Evolutionary conservation across 805 yeast genomes (phyloP).

Genomic region (Kodamaea restingae): DNA sequence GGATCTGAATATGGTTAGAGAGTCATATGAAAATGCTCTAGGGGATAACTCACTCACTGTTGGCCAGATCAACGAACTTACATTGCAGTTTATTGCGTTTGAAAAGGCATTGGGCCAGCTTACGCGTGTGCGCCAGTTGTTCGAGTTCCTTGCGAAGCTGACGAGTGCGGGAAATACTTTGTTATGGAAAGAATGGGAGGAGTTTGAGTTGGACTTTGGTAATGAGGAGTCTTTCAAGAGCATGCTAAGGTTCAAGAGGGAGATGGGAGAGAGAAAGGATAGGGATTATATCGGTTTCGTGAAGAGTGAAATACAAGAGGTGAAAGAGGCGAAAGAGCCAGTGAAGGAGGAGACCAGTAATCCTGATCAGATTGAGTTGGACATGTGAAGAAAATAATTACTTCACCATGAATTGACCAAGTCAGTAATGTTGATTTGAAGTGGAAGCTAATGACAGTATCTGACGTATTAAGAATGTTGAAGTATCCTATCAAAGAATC

Average conservation of each 20-base stretch:
- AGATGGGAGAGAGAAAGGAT: conserved; percentile 16
- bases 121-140: conserved; percentile 59
- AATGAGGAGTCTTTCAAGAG: conserved; percentile 66
- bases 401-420: not conserved
- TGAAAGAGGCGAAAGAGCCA: conserved; percentile 1
- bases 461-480: too few species aligned
- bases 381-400: conserved; percentile 28
- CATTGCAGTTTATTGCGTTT: conserved; percentile 51
- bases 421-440: too few species aligned
- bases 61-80: conserved; percentile 37
- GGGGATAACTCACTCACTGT: conserved; percentile 42
- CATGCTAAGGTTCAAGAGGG: conserved; percentile 61
- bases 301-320: conserved; percentile 13
- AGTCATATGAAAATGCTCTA: conserved; percentile 43
- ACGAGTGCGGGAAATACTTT: conserved; percentile 18
- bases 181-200: conserved; percentile 66
- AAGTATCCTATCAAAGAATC: too few species aligned
- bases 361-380: conserved; percentile 62
- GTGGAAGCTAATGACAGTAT: too few species aligned
- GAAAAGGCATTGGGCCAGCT: conserved; percentile 54
- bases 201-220: conserved; percentile 71
- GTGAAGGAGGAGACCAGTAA: conserved; percentile 27
- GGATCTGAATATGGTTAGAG: conserved; percentile 21
- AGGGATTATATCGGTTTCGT: conserved; percentile 43
- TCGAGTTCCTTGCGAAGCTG: conserved; percentile 34